Evolutionary conservation across 768 basidiomycete genomes (phyloP), one percentile per base, ranked within the genome.

Genomic region (Leucosporidium creatinivorum): DNA sequence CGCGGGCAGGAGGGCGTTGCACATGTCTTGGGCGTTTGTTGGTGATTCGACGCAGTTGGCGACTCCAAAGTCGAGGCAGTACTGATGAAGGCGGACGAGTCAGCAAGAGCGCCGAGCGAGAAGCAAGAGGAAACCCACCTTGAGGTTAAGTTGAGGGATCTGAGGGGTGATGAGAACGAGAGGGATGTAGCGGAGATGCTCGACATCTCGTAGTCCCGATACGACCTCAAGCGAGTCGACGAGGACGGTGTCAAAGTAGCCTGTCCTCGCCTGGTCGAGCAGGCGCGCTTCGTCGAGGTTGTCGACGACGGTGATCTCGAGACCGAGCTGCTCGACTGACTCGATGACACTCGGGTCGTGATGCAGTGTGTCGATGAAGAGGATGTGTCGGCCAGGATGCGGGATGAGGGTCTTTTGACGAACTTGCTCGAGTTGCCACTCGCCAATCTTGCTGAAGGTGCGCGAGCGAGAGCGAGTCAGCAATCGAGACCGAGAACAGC

Each of bases 101-200:
- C 47, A 51, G 50, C 18, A n/a, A 48, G 57, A 25, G 30, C 77
- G 88, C 90, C 89, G 68, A 90, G 80, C 19, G 85, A 84, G 12
- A 86, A 86, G 79, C 88, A 83, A 17, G 84, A 79, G 71, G 39
- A 70, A 59, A 13, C 64, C 30, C 39, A 69, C 66, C 59, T 73
- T 74, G 68, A 74, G 69, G 58, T 76, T 74, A 48, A 77, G 70
- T 39, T 74, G 67, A 18, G 73, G 71, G 17, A 74, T 74, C 55
- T 70, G 66, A 17, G 73, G 66, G 15, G 68, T 70, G 61, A 75
- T 69, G 56, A 99, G 84, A 2, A 97, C 92, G 67, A 97, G 89
- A 0, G 96, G 96, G 69, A 99, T 96, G 76, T 97, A 97, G 58
- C 96, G 86, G 65, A 99, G 80, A 76, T 94, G 91, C 75, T 99